Base-by-base conservation (phyloP, 31 red algal genomes). In the Pterothamnion heteromorphum region DNA sequence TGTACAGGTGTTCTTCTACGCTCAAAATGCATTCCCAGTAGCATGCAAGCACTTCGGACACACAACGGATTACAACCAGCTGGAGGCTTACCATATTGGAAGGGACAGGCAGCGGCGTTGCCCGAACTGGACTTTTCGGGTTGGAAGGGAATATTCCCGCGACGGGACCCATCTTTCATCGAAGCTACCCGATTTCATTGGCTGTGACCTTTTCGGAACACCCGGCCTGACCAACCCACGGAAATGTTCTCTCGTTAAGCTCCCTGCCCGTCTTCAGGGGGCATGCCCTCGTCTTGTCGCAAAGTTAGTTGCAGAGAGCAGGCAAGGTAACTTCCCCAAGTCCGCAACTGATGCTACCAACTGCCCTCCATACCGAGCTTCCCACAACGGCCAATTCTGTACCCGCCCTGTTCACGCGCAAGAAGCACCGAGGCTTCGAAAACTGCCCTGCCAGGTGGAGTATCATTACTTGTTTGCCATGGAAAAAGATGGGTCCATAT, bases 391-490 rank as follows among this genome's bases (percentile, higher is more conserved):
- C n/a, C n/a, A 23, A 5, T 23, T 80, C 20, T 80, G 74, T 18
- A 3, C 1, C 34, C 20, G 74, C 9, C 74, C 74, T 0, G 1
- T 80, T 80, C 74, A 80, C 14, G 5, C 36, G 2, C 74, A 80
- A 23, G 20, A 80, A 80, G 1, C 74, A 36, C 74, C 74, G 4
- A 80, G 2, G 4, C 74, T 23, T 0, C 33, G 34, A 1, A 32
- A 0, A 32, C 1, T 80, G 4, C 34, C 34, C 33, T 80, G 74
- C 20, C 33, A 80, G 34, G 74, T 80, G 0, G 9, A 80, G 20
- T 80, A 80, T 80, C 74, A 80, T 80, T 80, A 80, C 20, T 80
- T 23, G 34, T 18, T 80, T n/a, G n/a, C n/a, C n/a, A n/a, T n/a
- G n/a, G n/a, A n/a, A n/a, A n/a, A n/a, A n/a, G n/a, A n/a, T n/a